Base-by-base conservation (phyloP, 345 rosid genomes). In the Citrus cavaleriei region DNA sequence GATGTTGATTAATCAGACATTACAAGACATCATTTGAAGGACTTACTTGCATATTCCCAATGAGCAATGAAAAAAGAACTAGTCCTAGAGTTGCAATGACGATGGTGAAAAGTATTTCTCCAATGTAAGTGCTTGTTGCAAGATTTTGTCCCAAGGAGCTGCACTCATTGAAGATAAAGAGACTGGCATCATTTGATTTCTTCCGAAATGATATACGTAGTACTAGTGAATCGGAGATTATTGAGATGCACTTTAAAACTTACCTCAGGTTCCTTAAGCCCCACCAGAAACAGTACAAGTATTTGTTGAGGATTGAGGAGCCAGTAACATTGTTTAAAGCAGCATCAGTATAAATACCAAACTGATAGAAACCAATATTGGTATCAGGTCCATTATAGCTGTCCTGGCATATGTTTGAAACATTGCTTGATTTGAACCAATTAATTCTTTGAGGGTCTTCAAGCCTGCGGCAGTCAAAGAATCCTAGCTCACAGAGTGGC, bases 261-360 rank as follows among this genome's bases (percentile, higher is more conserved):
- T 70, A 84, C 84, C 87, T 84, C 73, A 87, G 57, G 70, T 73
- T 84, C 55, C 81, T 85, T 74, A 84, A 76, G 14, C 87, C 87
- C 87, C 87, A 84, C 89, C 86, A 84, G 7, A 75, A 77, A 62
- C 78, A 65, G 60, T 76, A 81, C 8, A 87, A 76, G 35, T 80
- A 86, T 78, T 84, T 86, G 72, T 79, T 81, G 57, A 84, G 60
- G 55, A 87, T 79, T 7, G 79, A 32, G 6, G 73, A 59, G 58
- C 86, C 62, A 6, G 72, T 54, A 21, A 80, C 80, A 30, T 77
- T 74, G 40, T 65, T 38, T 21, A 71, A 10, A 35, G 70, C 68
- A 16, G 85, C 73, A 38, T 61, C 58, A 22, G 72, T 74, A 49
- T 77, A 84, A 24, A 86, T 70, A 34, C 84, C 86, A 46, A 78